Percentiles rank a stretch among this genome's conserved stretches.
Conservation (phyloP, 257 asterid genomes). For the Petunia secreta region DNA sequence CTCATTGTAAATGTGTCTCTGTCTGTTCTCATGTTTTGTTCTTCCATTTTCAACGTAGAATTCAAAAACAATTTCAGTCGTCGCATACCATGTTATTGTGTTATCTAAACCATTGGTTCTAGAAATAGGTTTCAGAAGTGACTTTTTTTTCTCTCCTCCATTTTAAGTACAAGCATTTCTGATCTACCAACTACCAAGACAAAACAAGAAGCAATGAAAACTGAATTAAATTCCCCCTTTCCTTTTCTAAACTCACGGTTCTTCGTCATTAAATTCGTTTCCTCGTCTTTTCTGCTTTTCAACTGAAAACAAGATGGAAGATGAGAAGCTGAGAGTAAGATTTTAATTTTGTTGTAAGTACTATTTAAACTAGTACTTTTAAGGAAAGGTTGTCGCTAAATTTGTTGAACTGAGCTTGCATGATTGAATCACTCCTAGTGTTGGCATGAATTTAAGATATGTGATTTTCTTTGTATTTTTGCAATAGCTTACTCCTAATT, state of each 20-base stretch:
- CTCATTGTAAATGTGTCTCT: too few relatives aligned
- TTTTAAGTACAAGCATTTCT: not conserved
- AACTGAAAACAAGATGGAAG: not conserved
- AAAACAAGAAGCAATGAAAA: not conserved
- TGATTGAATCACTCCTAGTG: too few relatives aligned
- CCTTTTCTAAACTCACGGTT: not conserved
- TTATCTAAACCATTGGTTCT: not conserved
- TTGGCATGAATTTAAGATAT: too few relatives aligned
- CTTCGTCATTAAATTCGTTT: too few relatives aligned
- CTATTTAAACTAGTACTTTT: too few relatives aligned
- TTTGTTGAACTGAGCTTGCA: too few relatives aligned
- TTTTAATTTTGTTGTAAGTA: not conserved
- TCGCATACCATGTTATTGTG: not conserved
- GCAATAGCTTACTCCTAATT: too few relatives aligned
- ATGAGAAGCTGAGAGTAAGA: not conserved
- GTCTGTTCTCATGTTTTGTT: too few relatives aligned
- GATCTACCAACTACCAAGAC: not conserved
- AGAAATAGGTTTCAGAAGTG: not conserved
- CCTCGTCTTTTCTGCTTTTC: not conserved
- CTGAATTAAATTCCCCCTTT: not conserved
- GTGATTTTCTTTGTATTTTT: too few relatives aligned
- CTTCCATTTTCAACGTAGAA: not conserved
- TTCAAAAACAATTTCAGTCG: not conserved
- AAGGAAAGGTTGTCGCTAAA: too few relatives aligned
- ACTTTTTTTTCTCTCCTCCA: slow-evolving; percentile 12